Evolutionary conservation across 2,329 filamentous ascomycete genomes (phyloP).

Genomic region (Saccharata proteae): DNA sequence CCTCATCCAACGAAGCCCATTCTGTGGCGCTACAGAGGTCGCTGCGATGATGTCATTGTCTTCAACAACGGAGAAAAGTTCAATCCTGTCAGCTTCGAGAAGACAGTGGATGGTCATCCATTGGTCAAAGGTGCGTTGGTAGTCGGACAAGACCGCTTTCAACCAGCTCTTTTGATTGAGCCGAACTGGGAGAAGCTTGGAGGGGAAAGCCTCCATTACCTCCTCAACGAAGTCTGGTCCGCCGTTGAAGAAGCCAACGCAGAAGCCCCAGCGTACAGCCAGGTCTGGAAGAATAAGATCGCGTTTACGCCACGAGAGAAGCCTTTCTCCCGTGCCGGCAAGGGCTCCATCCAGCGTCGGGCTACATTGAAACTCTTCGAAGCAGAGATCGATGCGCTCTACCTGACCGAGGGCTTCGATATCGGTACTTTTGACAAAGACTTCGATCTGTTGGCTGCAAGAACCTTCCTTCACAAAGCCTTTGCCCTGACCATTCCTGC

Average conservation of each 20-base stretch:
- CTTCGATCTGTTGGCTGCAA: conserved; percentile 8
- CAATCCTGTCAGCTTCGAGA: conserved; percentile 14
- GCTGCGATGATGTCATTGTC: conserved; percentile 14
- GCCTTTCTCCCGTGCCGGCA: conserved; percentile 34
- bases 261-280: conserved; percentile 27
- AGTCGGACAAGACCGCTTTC: conserved; percentile 18
- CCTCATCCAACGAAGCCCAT: conserved; percentile 9
- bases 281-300: conserved; percentile 32
- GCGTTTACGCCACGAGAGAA: conserved; percentile 28
- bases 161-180: conserved; percentile 20
- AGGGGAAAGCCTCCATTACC: conserved; percentile 9
- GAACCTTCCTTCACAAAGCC: conserved; percentile 11
- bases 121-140: conserved; percentile 20
- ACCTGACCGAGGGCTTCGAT: conserved; percentile 14
- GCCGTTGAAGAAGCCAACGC: conserved; percentile 33
- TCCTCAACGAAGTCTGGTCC: conserved; percentile 35
- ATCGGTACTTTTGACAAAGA: conserved; percentile 3
- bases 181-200: conserved; percentile 9
- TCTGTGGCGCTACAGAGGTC: conserved; percentile 13
- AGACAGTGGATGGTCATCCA: conserved; percentile 14
- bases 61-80: conserved; percentile 15
- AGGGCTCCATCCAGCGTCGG: conserved; percentile 33
- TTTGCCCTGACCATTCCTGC: conserved; percentile 9
- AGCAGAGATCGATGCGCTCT: conserved; percentile 35
- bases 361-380: conserved; percentile 30